Percentiles rank a stretch among this genome's conserved stretches.
These are phyloP conservation scores for Phytomonas sp. DNA, from an alignment of 208 protist species.

Conservation along the genomic window DNA sequence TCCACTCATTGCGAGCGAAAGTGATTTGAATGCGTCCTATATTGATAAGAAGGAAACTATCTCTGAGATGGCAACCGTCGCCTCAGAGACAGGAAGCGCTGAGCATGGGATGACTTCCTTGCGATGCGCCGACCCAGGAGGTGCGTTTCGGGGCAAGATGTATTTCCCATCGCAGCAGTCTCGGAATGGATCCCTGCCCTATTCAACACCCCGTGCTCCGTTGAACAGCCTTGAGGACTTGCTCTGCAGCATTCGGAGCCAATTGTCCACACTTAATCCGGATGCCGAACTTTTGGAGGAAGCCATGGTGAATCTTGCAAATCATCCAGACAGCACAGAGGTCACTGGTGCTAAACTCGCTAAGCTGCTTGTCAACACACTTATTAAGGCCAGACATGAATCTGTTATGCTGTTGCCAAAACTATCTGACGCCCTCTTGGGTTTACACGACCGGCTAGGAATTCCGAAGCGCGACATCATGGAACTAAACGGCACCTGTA, in stretches of 20 bases:
- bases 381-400: constrained; percentile 31
- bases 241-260: constrained; percentile 18
- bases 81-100: not conserved
- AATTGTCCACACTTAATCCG: constrained; percentile 14
- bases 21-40: not conserved
- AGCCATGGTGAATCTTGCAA: constrained; percentile 32
- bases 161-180: not conserved
- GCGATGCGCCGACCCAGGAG: not conserved
- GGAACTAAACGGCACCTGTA: not conserved
- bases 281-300: constrained; percentile 22
- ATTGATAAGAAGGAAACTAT: not conserved
- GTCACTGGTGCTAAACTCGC: constrained; percentile 29
- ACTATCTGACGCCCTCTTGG: constrained; percentile 42
- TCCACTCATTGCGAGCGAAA: not conserved
- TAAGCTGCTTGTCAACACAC: constrained; percentile 21
- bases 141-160: not conserved
- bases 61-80: not conserved
- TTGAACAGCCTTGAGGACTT: constrained; percentile 15
- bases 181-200: not conserved
- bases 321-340: constrained; percentile 29
- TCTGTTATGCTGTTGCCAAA: constrained; percentile 37
- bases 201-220: constrained; percentile 8
- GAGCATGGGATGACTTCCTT: not conserved
- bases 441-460: constrained; percentile 44
- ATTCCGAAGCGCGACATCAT: constrained; percentile 24